A percentile compares a stretch with the other conserved stretches of the same genome.
phyloP scores from a whole-genome alignment of 2,329 filamentous ascomycete genomes.

The Tolypocladium inflatum region DNA sequence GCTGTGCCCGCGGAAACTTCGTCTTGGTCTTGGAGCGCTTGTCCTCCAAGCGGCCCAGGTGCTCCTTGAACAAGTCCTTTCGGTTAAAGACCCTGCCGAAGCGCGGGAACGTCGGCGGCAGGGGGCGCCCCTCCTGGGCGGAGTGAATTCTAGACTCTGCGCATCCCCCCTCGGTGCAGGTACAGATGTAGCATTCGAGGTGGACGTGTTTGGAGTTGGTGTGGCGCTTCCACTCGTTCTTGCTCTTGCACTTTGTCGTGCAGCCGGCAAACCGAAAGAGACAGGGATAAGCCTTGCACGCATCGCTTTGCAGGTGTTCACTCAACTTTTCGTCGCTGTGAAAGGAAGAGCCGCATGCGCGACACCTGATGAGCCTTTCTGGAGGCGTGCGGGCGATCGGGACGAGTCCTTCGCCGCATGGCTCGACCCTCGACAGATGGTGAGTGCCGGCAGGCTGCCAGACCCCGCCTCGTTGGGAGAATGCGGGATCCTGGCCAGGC shows the following conservation, averaged over 20 bases:
- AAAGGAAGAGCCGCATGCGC: neutral
- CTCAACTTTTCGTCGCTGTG: neutral
- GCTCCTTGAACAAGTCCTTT: slow-evolving; percentile 86
- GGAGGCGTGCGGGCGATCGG: slow-evolving; percentile 17
- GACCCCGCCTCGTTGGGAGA: neutral
- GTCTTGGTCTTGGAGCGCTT: slow-evolving; percentile 11
- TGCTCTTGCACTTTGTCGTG: slow-evolving; percentile 59
- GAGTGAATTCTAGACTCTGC: slow-evolving; percentile 11
- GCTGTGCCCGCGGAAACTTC: slow-evolving; percentile 23
- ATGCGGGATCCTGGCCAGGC: neutral
- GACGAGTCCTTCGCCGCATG: neutral
- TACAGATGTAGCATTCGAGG: slow-evolving; percentile 66
- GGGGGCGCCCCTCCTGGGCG: slow-evolving; percentile 8
- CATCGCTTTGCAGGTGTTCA: neutral
- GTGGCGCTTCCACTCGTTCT: slow-evolving; percentile 96
- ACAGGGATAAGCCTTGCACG: slow-evolving; percentile 55
- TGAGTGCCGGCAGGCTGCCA: neutral
- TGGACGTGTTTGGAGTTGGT: slow-evolving; percentile 71
- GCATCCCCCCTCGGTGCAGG: slow-evolving; percentile 59
- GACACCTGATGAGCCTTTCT: slow-evolving; percentile 35
- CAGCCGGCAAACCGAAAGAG: slow-evolving; percentile 75
- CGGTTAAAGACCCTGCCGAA: slow-evolving; percentile 71
- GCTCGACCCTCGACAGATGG: neutral
- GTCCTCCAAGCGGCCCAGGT: slow-evolving; percentile 75
- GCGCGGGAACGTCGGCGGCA: slow-evolving; percentile 21